Evolutionary conservation across 2,329 filamentous ascomycete species (phyloP), one percentile per base, ranked within the genome.

Genomic region (Chrysosporium queenslandicum): DNA sequence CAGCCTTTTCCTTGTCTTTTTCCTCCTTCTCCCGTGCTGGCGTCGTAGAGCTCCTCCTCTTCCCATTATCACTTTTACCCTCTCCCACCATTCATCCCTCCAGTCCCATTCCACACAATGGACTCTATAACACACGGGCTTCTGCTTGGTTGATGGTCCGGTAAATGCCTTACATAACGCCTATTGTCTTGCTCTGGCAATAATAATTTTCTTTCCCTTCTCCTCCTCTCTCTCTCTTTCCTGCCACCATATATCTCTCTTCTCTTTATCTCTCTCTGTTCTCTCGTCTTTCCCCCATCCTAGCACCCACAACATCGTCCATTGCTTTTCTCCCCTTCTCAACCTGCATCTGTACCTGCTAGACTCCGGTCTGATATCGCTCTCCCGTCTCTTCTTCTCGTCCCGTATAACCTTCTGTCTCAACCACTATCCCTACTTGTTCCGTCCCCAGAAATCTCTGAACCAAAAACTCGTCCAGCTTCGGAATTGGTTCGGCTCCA

Each of bases 171-270:
- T 45, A 32, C 25, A 29, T 32, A 45, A 45, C 42, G 32, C 60
- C 55, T 58, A 56, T 52, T 57, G 58, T 61, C 61, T 53, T 58
- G 55, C 41, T 59, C 57, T 56, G 58, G n/a, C 21, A 45, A 30
- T 4, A 46, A 49, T 55, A 9, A 18, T n/a, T 37, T 14, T 37
- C 18, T n/a, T 11, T 4, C 12, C 14, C 34, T 50, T 11, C 53
- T 54, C 46, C 53, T 39, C 27, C 32, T 52, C 25, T 55, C 54
- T 45, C 48, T 45, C 48, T 50, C 45, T 50, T 47, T 48, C 46
- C 49, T 32, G 16, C 49, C 29, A 46, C 43, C 20, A 36, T 34
- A 51, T 54, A 50, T 48, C 21, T 46, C 50, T 21, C 3, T 23
- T 40, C 37, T 21, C 37, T 40, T 20, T 9, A 6, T 23, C 18